These are phyloP conservation scores for Obelidium mucronatum DNA, from an alignment of 192 early-diverging fungal species.

Conservation along the genomic window DNA sequence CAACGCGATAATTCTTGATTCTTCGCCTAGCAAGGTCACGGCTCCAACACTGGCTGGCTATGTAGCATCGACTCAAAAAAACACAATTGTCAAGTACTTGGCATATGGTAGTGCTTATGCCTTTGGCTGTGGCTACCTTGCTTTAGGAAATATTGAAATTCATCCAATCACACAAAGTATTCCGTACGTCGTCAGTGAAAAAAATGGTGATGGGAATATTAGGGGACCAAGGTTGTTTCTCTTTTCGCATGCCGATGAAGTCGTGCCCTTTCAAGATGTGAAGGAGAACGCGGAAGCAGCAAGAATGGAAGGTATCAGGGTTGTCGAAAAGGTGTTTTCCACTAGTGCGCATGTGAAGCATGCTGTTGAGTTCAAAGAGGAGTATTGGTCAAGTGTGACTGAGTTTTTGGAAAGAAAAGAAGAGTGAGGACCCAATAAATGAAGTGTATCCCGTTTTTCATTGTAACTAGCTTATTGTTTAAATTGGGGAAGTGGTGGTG, in stretches of 20 bases:
- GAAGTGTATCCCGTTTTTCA: no score
- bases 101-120: neutral
- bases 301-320: neutral
- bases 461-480: no score
- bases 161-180: neutral
- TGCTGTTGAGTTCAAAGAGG: neutral
- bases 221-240: constrained; percentile 7
- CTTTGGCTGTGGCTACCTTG: neutral
- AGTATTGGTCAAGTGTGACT: constrained; percentile 7
- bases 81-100: neutral
- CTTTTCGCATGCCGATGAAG: neutral
- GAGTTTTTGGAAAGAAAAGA: constrained; percentile 1
- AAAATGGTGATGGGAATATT: constrained; percentile 16
- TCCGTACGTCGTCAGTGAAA: neutral
- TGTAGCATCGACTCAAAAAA: neutral
- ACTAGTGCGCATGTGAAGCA: constrained; percentile 14
- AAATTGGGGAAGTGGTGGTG: no score
- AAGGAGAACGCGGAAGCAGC: neutral
- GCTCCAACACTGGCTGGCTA: neutral
- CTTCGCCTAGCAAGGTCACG: neutral
- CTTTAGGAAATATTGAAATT: neutral
- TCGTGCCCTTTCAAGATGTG: neutral
- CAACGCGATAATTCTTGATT: neutral
- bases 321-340: constrained; percentile 10
- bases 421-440: no score